Base-by-base conservation (phyloP, 495 filamentous ascomycete species). In the Wilcoxina mikolae region DNA sequence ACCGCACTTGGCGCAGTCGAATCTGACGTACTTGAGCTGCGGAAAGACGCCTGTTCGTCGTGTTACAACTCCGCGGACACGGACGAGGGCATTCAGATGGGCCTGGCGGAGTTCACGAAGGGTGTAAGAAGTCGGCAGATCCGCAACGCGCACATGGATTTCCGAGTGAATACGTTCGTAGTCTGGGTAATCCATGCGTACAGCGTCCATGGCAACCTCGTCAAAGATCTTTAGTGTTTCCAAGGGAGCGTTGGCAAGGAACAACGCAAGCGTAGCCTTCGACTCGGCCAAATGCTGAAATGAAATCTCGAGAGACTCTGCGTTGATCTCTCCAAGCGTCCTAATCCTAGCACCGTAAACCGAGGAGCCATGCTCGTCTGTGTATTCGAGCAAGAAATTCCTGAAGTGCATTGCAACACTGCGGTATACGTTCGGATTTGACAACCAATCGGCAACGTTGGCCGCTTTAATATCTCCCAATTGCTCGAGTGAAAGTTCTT, bases 81-180 rank as follows among this genome's bases (percentile, higher is more conserved):
- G 84, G 29, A 99, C 85, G 4, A 99, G 78, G 64, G 89, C 95
- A 74, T 96, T 96, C 55, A 99, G 81, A 65, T 99, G 93, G 5
- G 84, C 84, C 72, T 99, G 93, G 54, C 93, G 86, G 45, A 99
- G 74, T 68, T 96, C 88, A 45, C 93, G 88, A 54, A 99, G 81
- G n/a, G 91, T 96, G 70, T 95, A 95, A 60, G 86, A 81, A 38
- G 94, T 82, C 18, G 93, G 93, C 2, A 99, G 75, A 65, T 95
- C 93, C 18, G 86, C 85, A 62, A 99, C 94, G 46, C 93, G 86
- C 51, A 99, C 88, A 66, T 99, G 93, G 58, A 99, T 95, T 68
- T 99, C 91, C 45, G 87, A 83, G 68, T 95, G 93, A 57, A 99
- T 99, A 46, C 89, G 84, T 65, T 94, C 85, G 68, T 96, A 99